These are phyloP conservation scores for Camellia sinensis DNA, from an alignment of 148 eudicot genomes.

Conservation along the genomic window DNA sequence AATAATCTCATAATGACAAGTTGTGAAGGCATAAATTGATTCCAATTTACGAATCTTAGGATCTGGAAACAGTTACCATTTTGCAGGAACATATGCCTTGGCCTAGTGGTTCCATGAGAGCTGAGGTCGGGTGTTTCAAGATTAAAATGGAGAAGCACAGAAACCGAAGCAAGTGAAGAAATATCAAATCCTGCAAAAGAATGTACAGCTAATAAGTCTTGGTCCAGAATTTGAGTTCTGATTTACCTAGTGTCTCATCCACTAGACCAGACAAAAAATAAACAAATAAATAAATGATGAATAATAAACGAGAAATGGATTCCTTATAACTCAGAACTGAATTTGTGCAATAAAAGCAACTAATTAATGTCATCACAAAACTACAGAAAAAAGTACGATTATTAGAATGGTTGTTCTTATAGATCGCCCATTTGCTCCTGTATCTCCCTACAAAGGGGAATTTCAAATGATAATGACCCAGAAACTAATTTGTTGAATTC, in stretches of 20 bases:
- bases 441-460: too few relatives aligned
- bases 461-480: too few relatives aligned
- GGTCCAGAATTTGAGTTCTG: not conserved
- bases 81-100: constrained; percentile 11
- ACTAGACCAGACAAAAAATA: not conserved
- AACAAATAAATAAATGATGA: not conserved
- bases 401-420: too few relatives aligned
- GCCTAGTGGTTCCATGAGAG: not conserved
- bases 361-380: too few relatives aligned
- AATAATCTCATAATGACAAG: not conserved
- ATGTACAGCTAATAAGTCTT: not conserved
- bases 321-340: not conserved
- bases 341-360: not conserved
- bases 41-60: not conserved
- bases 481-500: too few relatives aligned
- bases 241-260: not conserved
- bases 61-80: constrained; percentile 12
- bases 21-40: not conserved
- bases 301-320: not conserved
- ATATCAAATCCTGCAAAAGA: constrained; percentile 12
- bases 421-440: too few relatives aligned
- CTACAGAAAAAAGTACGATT: too few relatives aligned
- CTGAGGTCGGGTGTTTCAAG: constrained; percentile 13
- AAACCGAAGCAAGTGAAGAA: constrained; percentile 25
- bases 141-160: constrained; percentile 19